A percentile compares a stretch with the other conserved stretches of the same genome.
Conservation (phyloP, 2,329 filamentous ascomycete genomes). For the Hymenotorrendiella dingleyae region DNA sequence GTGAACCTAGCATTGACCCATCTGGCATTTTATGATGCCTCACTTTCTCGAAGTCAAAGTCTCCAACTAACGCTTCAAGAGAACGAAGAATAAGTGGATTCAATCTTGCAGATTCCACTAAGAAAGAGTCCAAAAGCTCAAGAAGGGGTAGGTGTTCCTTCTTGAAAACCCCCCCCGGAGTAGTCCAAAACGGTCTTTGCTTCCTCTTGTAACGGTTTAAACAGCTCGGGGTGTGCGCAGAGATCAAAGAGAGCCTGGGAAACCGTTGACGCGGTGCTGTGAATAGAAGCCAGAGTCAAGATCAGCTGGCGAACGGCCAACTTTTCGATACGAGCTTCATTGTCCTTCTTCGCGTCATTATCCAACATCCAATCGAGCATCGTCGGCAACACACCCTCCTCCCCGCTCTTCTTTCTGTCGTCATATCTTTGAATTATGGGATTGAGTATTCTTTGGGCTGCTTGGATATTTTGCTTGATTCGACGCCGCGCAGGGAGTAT, state of each 20-base stretch:
- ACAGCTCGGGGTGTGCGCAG: background rate
- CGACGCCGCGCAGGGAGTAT: slow-evolving; percentile 1
- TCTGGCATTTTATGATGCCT: background rate
- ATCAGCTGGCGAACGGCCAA: background rate
- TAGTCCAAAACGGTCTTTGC: background rate
- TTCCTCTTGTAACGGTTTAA: background rate
- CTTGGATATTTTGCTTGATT: background rate
- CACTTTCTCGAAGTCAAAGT: background rate
- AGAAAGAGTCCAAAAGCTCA: background rate
- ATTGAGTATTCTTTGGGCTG: background rate
- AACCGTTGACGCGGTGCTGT: background rate
- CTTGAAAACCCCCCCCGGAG: background rate
- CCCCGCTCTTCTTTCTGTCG: no score
- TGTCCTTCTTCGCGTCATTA: background rate
- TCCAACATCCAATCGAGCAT: background rate
- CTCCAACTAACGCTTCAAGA: background rate
- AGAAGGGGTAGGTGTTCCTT: background rate
- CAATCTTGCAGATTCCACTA: background rate
- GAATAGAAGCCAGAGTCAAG: background rate
- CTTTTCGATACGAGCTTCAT: background rate
- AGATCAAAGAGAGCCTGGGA: background rate
- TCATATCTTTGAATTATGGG: no score
- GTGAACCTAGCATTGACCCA: slow-evolving; percentile 2
- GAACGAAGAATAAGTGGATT: slow-evolving; percentile 5
- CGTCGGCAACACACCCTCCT: no score